phyloP scores from a whole-genome alignment of 306 rosid species.

The Vachellia pachyceras region DNA sequence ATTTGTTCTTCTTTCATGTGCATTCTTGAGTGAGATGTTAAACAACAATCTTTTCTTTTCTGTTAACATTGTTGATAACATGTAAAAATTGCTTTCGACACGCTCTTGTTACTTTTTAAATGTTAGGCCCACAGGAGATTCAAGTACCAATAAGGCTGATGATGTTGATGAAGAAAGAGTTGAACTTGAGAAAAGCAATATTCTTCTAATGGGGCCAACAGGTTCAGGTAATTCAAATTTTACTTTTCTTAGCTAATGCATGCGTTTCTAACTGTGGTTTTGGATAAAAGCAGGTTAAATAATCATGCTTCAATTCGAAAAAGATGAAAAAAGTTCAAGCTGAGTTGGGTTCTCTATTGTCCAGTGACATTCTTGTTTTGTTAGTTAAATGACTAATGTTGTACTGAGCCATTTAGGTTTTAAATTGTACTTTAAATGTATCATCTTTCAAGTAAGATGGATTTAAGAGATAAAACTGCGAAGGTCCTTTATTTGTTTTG shows the following conservation, averaged over 20 bases:
- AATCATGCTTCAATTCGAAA: constrained; percentile 5
- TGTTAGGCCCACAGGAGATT: constrained; percentile 87
- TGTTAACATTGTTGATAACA: constrained; percentile 14
- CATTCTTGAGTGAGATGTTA: constrained; percentile 7
- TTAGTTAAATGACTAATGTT: constrained; percentile 13
- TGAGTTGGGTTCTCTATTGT: neutral
- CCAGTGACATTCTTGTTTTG: constrained; percentile 19
- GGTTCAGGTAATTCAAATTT: constrained; percentile 81
- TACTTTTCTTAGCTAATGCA: constrained; percentile 13
- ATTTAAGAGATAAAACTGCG: neutral
- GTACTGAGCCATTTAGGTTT: constrained; percentile 11
- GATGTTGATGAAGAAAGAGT: constrained; percentile 74
- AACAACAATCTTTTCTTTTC: neutral
- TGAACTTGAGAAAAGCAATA: constrained; percentile 96
- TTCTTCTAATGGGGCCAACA: constrained; percentile 97
- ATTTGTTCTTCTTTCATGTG: neutral
- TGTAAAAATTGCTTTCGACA: constrained; percentile 37
- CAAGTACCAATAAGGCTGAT: constrained; percentile 48
- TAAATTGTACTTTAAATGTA: neutral
- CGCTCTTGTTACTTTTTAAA: constrained; percentile 51
- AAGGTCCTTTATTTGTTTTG: constrained; percentile 8
- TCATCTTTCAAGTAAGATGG: constrained; percentile 4
- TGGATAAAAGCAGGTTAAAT: constrained; percentile 10
- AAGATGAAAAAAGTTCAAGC: constrained; percentile 10
- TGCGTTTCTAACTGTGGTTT: neutral